These are phyloP conservation scores for Niebla homalea DNA, from an alignment of 495 filamentous ascomycete genomes.

Conservation along the genomic window DNA sequence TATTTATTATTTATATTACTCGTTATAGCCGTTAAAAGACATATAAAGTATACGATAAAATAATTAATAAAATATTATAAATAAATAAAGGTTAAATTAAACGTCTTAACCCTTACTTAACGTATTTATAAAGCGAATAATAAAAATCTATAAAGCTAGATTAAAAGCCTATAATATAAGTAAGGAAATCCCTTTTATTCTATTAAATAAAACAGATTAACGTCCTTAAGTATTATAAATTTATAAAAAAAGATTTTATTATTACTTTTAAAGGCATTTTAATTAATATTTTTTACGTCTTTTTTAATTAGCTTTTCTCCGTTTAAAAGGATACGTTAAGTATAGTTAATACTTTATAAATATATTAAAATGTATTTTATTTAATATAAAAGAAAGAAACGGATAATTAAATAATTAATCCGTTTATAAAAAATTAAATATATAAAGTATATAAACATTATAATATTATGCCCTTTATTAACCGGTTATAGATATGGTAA, in stretches of 20 bases:
- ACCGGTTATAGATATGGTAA: background rate
- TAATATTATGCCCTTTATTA: background rate
- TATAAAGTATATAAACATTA: background rate
- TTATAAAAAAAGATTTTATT: slow-evolving; percentile 4
- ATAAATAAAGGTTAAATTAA: background rate
- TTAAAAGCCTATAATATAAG: background rate
- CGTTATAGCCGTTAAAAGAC: too few species aligned
- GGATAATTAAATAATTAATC: background rate
- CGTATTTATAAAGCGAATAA: background rate
- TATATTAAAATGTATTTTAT: background rate
- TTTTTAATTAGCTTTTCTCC: slow-evolving; percentile 3
- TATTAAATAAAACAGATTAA: background rate
- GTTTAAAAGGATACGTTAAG: background rate
- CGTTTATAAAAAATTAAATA: slow-evolving; percentile 1
- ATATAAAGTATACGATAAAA: too few species aligned
- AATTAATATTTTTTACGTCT: slow-evolving; percentile 4
- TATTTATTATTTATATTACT: too few species aligned
- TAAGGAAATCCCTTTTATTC: slow-evolving; percentile 5
- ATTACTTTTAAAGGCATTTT: slow-evolving; percentile 1
- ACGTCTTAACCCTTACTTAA: slow-evolving; percentile 2
- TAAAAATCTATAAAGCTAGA: background rate
- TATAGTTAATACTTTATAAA: background rate
- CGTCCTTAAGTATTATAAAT: background rate
- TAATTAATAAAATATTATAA: background rate
- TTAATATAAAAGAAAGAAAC: background rate